These are phyloP conservation scores for Phytopythium mirpurense DNA, from an alignment of 352 stramenopile genomes.

Conservation along the genomic window DNA sequence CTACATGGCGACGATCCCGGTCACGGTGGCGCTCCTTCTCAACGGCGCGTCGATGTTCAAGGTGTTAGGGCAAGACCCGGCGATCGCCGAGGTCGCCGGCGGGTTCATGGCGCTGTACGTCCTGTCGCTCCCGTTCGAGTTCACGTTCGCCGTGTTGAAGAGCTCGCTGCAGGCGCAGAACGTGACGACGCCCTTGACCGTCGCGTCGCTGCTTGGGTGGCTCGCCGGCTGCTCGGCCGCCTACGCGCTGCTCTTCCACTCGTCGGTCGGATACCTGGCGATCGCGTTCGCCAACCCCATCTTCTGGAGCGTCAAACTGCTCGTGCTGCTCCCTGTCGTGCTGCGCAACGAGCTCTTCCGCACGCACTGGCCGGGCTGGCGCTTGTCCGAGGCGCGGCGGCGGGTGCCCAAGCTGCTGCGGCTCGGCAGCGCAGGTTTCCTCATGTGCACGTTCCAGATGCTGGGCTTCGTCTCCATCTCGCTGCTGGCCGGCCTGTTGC, in stretches of 20 bases:
- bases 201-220: constrained; percentile 16
- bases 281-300: constrained; percentile 21
- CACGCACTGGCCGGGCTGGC: constrained; percentile 17
- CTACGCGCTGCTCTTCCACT: constrained; percentile 36
- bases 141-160: constrained; percentile 19
- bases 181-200: constrained; percentile 28
- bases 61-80: constrained; percentile 26
- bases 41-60: constrained; percentile 19
- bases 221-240: constrained; percentile 14
- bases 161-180: constrained; percentile 34
- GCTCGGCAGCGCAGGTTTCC: constrained; percentile 11
- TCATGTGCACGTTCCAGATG: constrained; percentile 19
- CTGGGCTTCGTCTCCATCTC: constrained; percentile 12
- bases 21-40: constrained; percentile 11
- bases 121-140: constrained; percentile 17
- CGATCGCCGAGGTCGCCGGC: constrained; percentile 17
- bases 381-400: constrained; percentile 4
- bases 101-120: constrained; percentile 17
- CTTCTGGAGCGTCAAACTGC: constrained; percentile 19
- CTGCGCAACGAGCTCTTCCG: constrained; percentile 17
- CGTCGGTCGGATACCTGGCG: constrained; percentile 27
- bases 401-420: constrained; percentile 10
- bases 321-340: constrained; percentile 18
- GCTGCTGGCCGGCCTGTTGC: constrained; percentile 21
- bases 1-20: constrained; percentile 10